Evolutionary conservation across 225 moss, liverwort and hornwort species (phyloP), one percentile per base, ranked within the genome.

Genomic region (Neckera pumila): DNA sequence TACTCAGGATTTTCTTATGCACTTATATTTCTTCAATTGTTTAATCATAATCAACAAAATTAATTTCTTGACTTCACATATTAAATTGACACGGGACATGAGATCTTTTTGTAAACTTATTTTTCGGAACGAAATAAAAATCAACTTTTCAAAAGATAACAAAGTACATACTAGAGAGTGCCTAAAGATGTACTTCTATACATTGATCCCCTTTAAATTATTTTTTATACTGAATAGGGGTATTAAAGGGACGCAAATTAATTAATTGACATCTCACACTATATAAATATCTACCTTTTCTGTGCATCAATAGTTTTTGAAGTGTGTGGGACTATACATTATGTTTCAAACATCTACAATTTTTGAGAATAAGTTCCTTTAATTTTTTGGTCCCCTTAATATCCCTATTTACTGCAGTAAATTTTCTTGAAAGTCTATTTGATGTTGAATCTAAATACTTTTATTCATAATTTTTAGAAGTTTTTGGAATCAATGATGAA

Each of bases 51-150:
- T 43, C 3, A 3, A 42, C 26, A 13, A 42, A 42, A 73, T 28
- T 47, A 45, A 45, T 45, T 45, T 45, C 8, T 28, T 17, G 7
- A 45, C 4, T 14, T 70, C 8, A 8, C 14, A 7, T 25, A 10
- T 30, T 10, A 45, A 45, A 1, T 0, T 45, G 0, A 45, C 0
- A 0, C 6, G 5, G 2, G 23, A 45, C 15, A 43, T 43, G 22
- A 43, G 45, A 28, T 17, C 72, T 72, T 10, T 72, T 43, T 72
- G 38, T 69, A 38, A 40, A 40, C 0, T 42, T 42, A 23, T 6
- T 17, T 45, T 10, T 45, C 2, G 10, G 0, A 73, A 45, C 1
- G 17, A 1, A 73, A 73, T 2, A 45, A 17, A 45, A 17, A 30
- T 28, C 10, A 40, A 28, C 3, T 72, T 27, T 15, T 27, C 42